These are phyloP conservation scores for Bipolaris zeicola DNA, from an alignment of 2,329 filamentous ascomycete genomes.

Conservation along the genomic window DNA sequence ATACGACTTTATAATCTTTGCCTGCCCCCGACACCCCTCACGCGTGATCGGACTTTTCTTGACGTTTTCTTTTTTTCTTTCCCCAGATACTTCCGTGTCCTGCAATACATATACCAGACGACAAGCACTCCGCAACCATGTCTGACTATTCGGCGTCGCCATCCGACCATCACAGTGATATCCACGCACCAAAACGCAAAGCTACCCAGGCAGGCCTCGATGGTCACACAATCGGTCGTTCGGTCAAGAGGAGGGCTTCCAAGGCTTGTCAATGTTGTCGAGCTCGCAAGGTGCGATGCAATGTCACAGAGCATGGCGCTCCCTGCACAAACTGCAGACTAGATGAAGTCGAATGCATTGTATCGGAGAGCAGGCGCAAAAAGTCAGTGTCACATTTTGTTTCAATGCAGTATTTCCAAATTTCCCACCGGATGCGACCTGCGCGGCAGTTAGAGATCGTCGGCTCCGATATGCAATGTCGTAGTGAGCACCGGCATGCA, in stretches of 20 bases:
- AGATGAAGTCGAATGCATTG: slow-evolving; percentile 75
- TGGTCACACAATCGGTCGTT: slow-evolving; percentile 54
- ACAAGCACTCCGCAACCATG: slow-evolving; percentile 35
- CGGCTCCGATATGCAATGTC: slow-evolving; percentile 5
- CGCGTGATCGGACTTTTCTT: slow-evolving; percentile 22
- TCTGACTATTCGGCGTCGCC: slow-evolving; percentile 47
- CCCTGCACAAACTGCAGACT: slow-evolving; percentile 87
- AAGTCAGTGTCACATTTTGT: slow-evolving; percentile 64
- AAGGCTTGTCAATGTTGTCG: slow-evolving; percentile 89
- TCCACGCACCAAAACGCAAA: slow-evolving; percentile 61
- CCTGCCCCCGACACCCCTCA: slow-evolving; percentile 33
- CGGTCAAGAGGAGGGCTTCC: slow-evolving; percentile 83
- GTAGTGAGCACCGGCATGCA: slow-evolving; percentile 32
- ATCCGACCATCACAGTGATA: slow-evolving; percentile 40
- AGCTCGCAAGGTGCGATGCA: slow-evolving; percentile 88
- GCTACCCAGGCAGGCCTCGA: slow-evolving; percentile 62
- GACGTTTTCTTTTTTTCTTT: slow-evolving; percentile 17
- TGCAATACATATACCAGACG: slow-evolving; percentile 18
- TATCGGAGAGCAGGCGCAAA: slow-evolving; percentile 77
- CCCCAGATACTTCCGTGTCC: slow-evolving; percentile 17
- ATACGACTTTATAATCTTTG: slow-evolving; percentile 42
- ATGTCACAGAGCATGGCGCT: slow-evolving; percentile 83
- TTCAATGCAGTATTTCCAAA: slow-evolving; percentile 32
- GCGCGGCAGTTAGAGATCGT: slow-evolving; percentile 16
- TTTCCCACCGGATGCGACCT: slow-evolving; percentile 10